A percentile compares a stretch with the other conserved stretches of the same genome.
phyloP scores from a whole-genome alignment of 192 early-diverging fungal species.

The Rhizoclosmatium globosum region DNA sequence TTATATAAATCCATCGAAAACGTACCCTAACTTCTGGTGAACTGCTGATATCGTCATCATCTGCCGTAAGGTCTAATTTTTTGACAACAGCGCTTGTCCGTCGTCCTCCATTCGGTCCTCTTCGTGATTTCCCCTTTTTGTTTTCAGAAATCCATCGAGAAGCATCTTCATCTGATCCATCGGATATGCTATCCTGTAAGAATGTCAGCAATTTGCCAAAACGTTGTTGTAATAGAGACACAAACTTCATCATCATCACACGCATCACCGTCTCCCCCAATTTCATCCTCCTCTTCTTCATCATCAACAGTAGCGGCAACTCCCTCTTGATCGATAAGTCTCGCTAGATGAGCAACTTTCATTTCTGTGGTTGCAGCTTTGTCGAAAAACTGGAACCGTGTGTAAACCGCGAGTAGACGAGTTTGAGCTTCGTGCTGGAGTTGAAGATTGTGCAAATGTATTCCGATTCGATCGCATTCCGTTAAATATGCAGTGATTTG shows the following conservation, averaged over 20 bases:
- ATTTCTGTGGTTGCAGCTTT: not conserved
- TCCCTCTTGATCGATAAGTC: slow-evolving; percentile 1
- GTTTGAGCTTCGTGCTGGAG: slow-evolving; percentile 26
- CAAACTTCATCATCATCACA: not conserved
- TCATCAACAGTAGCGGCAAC: not conserved
- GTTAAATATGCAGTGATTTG: slow-evolving; percentile 10
- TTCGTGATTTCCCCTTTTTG: not conserved
- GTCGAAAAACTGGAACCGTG: slow-evolving; percentile 12
- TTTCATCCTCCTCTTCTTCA: slow-evolving; percentile 26
- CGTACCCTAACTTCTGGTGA: not conserved
- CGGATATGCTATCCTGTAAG: not conserved
- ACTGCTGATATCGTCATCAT: not conserved
- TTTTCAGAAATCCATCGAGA: not conserved
- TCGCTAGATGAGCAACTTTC: not conserved
- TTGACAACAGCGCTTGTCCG: slow-evolving; percentile 24
- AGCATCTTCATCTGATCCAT: slow-evolving; percentile 11
- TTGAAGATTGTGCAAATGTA: slow-evolving; percentile 8
- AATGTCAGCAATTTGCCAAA: not conserved
- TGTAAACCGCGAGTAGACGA: not conserved
- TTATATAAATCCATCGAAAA: too few relatives aligned
- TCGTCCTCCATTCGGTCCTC: not conserved
- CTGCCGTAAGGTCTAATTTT: not conserved
- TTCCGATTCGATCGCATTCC: slow-evolving; percentile 33
- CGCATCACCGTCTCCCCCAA: not conserved
- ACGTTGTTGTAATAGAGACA: not conserved